Evolutionary conservation across 306 rosid species (phyloP), one percentile per base, ranked within the genome.

Genomic region (Prunus padus): DNA sequence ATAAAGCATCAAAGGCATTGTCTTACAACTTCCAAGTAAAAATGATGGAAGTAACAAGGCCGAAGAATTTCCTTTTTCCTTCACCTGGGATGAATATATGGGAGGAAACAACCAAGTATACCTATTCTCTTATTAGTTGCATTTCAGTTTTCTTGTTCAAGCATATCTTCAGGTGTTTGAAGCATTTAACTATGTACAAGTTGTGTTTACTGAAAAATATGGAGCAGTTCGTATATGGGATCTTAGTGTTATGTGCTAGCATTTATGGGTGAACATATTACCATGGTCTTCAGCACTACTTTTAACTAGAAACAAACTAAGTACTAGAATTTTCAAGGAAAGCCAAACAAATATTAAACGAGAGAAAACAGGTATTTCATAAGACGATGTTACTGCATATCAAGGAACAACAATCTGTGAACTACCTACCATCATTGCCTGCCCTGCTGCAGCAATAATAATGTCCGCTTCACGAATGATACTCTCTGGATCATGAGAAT

Each of bases 371-470:
- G 1, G 5, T 7, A 47, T 44, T 40, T 26, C 31, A 52, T 61
- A 33, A 28, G 73, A 45, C 30, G 22, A 54, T 4, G 23, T 25
- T 37, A 67, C 20, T 20, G 42, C 31, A 56, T 9, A 72, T 30
- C n/a, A 30, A 59, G 49, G 73, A 66, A 47, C 25, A 67, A 11
- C 67, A 74, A 72, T 69, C 60, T 59, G 74, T 23, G 42, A 72
- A 72, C 37, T 33, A 75, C 65, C 44, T 87, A 92, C 97, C 95
- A 95, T 92, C 81, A 64, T 84, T 47, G 97, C 84, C 77, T 95
- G 97, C 74, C 96, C 98, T 56, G 97, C 96, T 71, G 97, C 98
- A 67, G 98, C 98, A 80, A 92, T 92, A 26, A 90, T 78, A 74
- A 95, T 92, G 82, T 92, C 98, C 0, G 98, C 93, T 79, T 95